Evolutionary conservation across 805 yeast species (phyloP), one percentile per base, ranked within the genome.

Genomic region (Brettanomyces nanus): DNA sequence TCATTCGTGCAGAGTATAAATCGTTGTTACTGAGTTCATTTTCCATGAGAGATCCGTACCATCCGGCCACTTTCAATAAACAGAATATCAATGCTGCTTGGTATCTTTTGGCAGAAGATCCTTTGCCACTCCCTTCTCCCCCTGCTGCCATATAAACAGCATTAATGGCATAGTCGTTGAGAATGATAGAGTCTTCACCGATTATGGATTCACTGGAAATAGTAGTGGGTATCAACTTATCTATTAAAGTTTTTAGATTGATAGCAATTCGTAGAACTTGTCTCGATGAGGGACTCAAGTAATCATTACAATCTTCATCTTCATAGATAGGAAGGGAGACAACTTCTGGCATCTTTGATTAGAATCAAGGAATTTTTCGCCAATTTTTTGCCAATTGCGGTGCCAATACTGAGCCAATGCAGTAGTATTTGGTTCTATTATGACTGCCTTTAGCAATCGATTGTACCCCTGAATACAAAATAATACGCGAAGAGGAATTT

Each of bases 81-180:
- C 84, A 77, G 57, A 82, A 86, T 1, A 85, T 68, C 33, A 85
- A 55, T 19, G 76, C 70, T 0, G 87, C 78, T 38, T 80, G 71
- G 53, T 85, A 85, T 51, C 77, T 75, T 47, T 69, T 64, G 0
- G 79, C 65, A 1, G 80, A 66, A 0, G 80, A 61, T 1, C 76
- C 77, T 35, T 64, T 58, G 2, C 81, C 83, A 33, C 72, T 59
- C 4, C 85, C 85, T 35, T 66, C 65, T 17, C 95, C 95, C 7
- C 94, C 94, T 15, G 94, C 94, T 5, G 95, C 92, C 21, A 68
- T 70, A 38, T 72, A 66, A 2, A 77, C 81, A 41, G 85, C 65
- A 11, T 66, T 54, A n/a, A 82, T 54, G 2, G 83, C 83, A 14
- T 67, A 65, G 3, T 65, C 65, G 43, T 74, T 79, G 39, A 85